Conservation (phyloP, 2,329 filamentous ascomycete genomes). For the Epichloe elymi region DNA sequence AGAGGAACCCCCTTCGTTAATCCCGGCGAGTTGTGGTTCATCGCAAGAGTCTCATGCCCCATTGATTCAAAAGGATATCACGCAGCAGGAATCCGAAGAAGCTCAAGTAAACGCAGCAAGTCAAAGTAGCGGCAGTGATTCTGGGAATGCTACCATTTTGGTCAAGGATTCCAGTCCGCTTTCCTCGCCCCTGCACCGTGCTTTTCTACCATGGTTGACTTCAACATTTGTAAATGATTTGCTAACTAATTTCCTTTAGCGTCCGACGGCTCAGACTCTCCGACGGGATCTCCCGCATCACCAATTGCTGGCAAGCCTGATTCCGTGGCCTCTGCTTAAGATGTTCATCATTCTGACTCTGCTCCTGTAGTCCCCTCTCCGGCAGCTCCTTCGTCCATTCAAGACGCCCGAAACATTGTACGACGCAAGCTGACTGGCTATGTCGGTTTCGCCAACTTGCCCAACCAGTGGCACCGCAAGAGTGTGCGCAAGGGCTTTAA, state of each 20-base stretch:
- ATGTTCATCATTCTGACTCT: slow-evolving; percentile 24
- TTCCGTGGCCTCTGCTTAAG: slow-evolving; percentile 15
- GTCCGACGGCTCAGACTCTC: slow-evolving; percentile 31
- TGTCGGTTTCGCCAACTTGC: slow-evolving; percentile 95
- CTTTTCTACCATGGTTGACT: background rate
- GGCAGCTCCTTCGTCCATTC: slow-evolving; percentile 29
- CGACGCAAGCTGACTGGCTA: slow-evolving; percentile 97
- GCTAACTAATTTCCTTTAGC: slow-evolving; percentile 19
- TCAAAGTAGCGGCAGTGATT: background rate
- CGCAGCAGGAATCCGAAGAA: background rate
- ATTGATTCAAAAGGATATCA: slow-evolving; percentile 12
- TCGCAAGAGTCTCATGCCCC: slow-evolving; percentile 33
- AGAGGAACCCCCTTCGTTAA: slow-evolving; percentile 33
- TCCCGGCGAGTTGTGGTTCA: slow-evolving; percentile 28
- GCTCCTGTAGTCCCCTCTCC: slow-evolving; percentile 20
- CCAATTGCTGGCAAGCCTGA: slow-evolving; percentile 26
- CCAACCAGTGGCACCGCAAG: slow-evolving; percentile 99
- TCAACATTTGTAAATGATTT: background rate
- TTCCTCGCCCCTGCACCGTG: slow-evolving; percentile 21
- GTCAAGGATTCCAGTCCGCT: background rate
- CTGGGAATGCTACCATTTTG: background rate
- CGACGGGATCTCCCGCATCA: slow-evolving; percentile 28
- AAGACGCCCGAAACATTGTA: slow-evolving; percentile 86
- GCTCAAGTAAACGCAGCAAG: background rate
- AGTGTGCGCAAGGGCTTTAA: slow-evolving; percentile 99